A percentile compares a stretch with the other conserved stretches of the same genome.
These are phyloP conservation scores for Plasmodium vinckei DNA, from an alignment of 169 alveolate species.

Conservation along the genomic window DNA sequence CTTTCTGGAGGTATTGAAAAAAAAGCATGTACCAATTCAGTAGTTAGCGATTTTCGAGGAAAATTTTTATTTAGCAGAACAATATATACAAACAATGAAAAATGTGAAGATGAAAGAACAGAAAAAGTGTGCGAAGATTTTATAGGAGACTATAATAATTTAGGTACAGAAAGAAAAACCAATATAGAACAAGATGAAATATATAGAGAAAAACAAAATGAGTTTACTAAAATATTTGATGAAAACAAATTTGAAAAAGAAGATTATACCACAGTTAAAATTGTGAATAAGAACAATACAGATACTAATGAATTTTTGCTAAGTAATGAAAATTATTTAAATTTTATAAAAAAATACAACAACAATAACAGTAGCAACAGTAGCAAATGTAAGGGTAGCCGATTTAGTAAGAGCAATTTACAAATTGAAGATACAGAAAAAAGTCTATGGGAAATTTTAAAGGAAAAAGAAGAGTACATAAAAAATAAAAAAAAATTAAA, in stretches of 20 bases:
- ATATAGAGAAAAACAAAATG: conserved; percentile 34
- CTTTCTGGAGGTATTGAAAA: too few relatives aligned
- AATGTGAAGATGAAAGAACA: neutral
- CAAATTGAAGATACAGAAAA: conserved; percentile 21
- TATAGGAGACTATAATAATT: too few relatives aligned
- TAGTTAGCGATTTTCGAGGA: too few relatives aligned
- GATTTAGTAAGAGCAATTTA: conserved; percentile 20
- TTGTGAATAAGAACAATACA: conserved; percentile 16
- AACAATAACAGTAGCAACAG: neutral
- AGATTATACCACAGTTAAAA: conserved; percentile 43
- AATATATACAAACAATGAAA: too few relatives aligned
- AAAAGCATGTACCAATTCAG: too few relatives aligned
- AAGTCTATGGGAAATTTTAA: conserved; percentile 68
- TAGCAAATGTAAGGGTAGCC: neutral
- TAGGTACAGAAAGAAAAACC: too few relatives aligned
- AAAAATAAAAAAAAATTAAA: conserved; percentile 41
- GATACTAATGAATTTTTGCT: conserved; percentile 15
- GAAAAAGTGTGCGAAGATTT: neutral
- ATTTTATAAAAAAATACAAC: conserved; percentile 29
- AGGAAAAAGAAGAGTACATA: conserved; percentile 60
- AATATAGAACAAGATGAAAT: neutral
- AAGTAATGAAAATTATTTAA: conserved; percentile 22
- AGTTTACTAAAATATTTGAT: conserved; percentile 35
- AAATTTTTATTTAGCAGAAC: too few relatives aligned
- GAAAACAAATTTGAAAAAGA: conserved; percentile 6